Percentiles rank a stretch among this genome's conserved stretches.
Evolutionary conservation across 768 basidiomycete species (phyloP).

Genomic region (Phaeotremella fagi): DNA sequence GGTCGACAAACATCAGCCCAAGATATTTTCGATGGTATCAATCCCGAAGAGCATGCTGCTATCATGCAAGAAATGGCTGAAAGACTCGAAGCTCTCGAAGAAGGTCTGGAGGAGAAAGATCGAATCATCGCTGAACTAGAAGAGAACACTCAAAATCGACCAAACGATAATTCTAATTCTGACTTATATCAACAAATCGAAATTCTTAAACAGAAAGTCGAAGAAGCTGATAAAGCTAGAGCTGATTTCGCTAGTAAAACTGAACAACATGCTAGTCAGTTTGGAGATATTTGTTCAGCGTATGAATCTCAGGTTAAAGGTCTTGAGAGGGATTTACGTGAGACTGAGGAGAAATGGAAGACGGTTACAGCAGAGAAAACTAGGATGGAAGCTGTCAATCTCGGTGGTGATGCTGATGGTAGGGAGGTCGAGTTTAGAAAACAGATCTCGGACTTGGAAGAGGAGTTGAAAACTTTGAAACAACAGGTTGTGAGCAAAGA

Average conservation of each 20-base stretch:
- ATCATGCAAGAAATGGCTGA: constrained; percentile 35
- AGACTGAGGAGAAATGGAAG: constrained; percentile 12
- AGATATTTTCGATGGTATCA: constrained; percentile 7
- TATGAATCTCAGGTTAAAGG: constrained; percentile 38
- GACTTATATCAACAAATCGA: constrained; percentile 7
- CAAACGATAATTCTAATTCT: not conserved
- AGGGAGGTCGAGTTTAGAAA: constrained; percentile 20
- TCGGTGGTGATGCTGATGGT: constrained; percentile 1
- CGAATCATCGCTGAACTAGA: constrained; percentile 24
- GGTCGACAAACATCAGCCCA: not conserved
- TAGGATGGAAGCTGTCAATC: constrained; percentile 16
- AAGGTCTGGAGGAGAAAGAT: constrained; percentile 29
- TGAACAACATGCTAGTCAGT: constrained; percentile 34
- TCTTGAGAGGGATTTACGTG: constrained; percentile 23
- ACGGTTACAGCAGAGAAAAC: constrained; percentile 27
- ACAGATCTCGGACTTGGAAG: constrained; percentile 21
- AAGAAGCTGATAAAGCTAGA: constrained; percentile 20
- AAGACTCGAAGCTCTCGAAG: constrained; percentile 30
- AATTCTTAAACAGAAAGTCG: constrained; percentile 20
- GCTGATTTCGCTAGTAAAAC: constrained; percentile 34
- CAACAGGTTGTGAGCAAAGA: not conserved
- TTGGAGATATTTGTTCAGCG: constrained; percentile 36
- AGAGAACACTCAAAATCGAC: not conserved
- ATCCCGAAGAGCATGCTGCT: constrained; percentile 19
- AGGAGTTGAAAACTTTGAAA: constrained; percentile 7